These are phyloP conservation scores for Septoria linicola DNA, from an alignment of 2,329 filamentous ascomycete genomes.

Conservation along the genomic window DNA sequence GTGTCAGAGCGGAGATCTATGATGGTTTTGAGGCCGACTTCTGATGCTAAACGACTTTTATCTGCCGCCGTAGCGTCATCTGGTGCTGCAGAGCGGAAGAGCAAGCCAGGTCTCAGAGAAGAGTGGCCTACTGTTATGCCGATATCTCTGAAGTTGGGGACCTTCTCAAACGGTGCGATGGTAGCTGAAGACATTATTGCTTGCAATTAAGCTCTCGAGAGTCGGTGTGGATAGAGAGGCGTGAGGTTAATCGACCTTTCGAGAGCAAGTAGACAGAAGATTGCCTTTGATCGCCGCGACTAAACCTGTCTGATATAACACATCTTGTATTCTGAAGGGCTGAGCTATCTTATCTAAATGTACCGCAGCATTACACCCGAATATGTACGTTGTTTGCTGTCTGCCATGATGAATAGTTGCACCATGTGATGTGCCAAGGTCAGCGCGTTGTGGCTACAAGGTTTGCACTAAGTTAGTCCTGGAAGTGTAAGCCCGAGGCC, in stretches of 20 bases:
- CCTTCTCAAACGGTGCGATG: slow-evolving; percentile 51
- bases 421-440: too few relatives aligned
- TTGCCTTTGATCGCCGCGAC: too few relatives aligned
- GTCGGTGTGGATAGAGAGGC: too few relatives aligned
- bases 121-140: slow-evolving; percentile 58
- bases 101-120: slow-evolving; percentile 24
- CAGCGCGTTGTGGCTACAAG: neutral
- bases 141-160: slow-evolving; percentile 78
- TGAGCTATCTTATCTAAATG: too few relatives aligned
- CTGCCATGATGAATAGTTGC: too few relatives aligned
- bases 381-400: neutral
- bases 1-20: slow-evolving; percentile 78
- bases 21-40: slow-evolving; percentile 67
- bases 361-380: too few relatives aligned
- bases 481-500: too few relatives aligned
- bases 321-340: too few relatives aligned
- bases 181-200: neutral
- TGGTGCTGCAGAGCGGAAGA: slow-evolving; percentile 39
- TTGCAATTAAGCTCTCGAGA: too few relatives aligned
- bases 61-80: slow-evolving; percentile 72
- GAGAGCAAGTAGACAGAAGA: too few relatives aligned
- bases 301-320: too few relatives aligned
- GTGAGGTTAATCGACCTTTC: too few relatives aligned
- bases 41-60: slow-evolving; percentile 56
- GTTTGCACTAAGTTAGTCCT: neutral